Base-by-base conservation (phyloP, 2,329 filamentous ascomycete genomes). In the Pseudogymnoascus sp. region DNA sequence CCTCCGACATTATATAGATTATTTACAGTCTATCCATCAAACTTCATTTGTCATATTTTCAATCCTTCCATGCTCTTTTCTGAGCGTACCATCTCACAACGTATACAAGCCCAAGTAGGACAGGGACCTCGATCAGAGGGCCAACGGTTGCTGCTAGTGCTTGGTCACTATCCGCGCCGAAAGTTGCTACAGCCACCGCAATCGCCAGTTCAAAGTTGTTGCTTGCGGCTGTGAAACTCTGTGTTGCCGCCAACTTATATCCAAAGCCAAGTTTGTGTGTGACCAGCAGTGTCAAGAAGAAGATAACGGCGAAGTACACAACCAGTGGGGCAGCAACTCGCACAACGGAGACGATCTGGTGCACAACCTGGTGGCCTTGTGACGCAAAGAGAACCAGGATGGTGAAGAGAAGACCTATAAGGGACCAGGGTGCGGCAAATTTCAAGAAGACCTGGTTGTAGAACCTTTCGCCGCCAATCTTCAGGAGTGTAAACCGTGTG, bases 151-250 rank as follows among this genome's bases (percentile, higher is more conserved):
- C 81, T 0, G 91, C 90, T 42, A 96, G 77, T 0, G 90, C 91
- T 75, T 95, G 86, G 46, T 91, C 85, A 68, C 89, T 92, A 26
- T 87, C 77, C 0, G 87, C 82, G 0, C 91, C 91, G 74, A 88
- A 95, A 0, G 87, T 87, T 0, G 90, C 88, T 2, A 95, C 86
- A 0, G 89, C 89, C 0, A 96, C 91, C 0, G 91, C 91, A 75
- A 96, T 96, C 0, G 92, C 91, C 21, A 96, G 78, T 77, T 96
- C 92, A 70, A 96, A 96, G 72, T 96, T 96, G 72, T 96, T 96
- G 73, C 91, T 96, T 0, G 90, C 89, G 0, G 91, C 92, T 0
- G 90, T 96, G 70, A 96, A 95, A 72, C 89, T 92, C 75, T 96
- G 91, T 1, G 91, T 93, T 10, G 82, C 81, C 1, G 83, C 82